These are phyloP conservation scores for Hericium rajendrae DNA, from an alignment of 768 basidiomycete genomes.

Conservation along the genomic window DNA sequence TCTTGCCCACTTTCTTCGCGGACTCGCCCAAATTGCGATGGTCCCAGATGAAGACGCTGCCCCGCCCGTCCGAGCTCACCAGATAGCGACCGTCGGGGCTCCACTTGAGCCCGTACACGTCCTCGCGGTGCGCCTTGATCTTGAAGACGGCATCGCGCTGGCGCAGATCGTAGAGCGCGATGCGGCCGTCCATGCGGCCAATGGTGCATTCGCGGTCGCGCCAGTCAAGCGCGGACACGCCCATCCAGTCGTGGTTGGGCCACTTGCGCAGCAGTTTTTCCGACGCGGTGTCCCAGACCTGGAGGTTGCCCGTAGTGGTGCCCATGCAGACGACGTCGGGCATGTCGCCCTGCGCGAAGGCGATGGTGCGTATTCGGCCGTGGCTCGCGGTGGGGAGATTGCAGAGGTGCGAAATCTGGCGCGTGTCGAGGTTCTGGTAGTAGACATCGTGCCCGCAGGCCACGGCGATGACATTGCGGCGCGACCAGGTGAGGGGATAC, in stretches of 20 bases:
- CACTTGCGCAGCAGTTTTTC: constrained; percentile 22
- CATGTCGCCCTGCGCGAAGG: constrained; percentile 37
- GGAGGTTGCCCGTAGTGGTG: constrained; percentile 38
- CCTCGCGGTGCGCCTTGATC: constrained; percentile 23
- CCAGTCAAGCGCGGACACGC: constrained; percentile 29
- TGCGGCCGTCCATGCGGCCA: constrained; percentile 29
- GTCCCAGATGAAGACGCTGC: constrained; percentile 37
- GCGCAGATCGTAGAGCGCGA: constrained; percentile 30
- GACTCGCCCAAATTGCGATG: constrained; percentile 17
- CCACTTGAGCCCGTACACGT: constrained; percentile 33
- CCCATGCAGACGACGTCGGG: constrained; percentile 42
- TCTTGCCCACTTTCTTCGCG: constrained; percentile 27
- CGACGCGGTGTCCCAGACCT: constrained; percentile 42
- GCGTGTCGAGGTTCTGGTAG: constrained; percentile 51
- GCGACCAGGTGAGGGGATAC: constrained; percentile 55
- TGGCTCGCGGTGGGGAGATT: constrained; percentile 22
- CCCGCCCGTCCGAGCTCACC: constrained; percentile 31
- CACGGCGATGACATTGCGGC: constrained; percentile 49
- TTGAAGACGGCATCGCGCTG: constrained; percentile 19
- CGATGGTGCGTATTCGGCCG: constrained; percentile 36
- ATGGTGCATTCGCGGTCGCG: constrained; percentile 26
- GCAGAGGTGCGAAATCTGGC: constrained; percentile 42
- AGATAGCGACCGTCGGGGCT: constrained; percentile 29
- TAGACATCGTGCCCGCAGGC: constrained; percentile 51
- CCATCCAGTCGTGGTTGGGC: constrained; percentile 23